Percentiles rank a stretch among this genome's conserved stretches.
Evolutionary conservation across 2,329 filamentous ascomycete species (phyloP).

Genomic region (Chalaropsis ovoidea): DNA sequence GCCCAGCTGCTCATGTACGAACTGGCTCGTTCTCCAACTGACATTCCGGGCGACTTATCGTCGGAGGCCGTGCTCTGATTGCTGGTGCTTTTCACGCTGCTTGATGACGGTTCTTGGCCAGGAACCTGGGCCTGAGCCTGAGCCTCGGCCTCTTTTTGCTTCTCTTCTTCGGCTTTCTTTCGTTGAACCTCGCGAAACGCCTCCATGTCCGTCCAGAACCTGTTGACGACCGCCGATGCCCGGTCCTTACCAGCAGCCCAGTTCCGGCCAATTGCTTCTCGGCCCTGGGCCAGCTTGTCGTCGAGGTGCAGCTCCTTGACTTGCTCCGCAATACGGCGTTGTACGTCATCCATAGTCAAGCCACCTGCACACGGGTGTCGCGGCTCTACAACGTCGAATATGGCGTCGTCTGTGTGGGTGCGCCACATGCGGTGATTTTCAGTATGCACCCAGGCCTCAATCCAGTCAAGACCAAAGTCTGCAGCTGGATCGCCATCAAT

Average conservation of each 20-base stretch:
- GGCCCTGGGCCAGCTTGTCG: conserved; percentile 72
- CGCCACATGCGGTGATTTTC: conserved; percentile 90
- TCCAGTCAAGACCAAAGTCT: conserved; percentile 77
- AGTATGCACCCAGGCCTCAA: conserved; percentile 77
- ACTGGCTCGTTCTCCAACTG: conserved; percentile 39
- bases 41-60: conserved; percentile 4
- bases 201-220: conserved; percentile 84
- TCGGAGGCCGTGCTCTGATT: conserved; percentile 18
- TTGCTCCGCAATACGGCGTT: conserved; percentile 79
- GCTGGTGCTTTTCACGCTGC: conserved; percentile 18
- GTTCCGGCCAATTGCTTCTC: conserved; percentile 79
- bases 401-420: conserved; percentile 65
- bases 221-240: conserved; percentile 77
- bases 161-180: conserved; percentile 36
- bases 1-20: conserved; percentile 61
- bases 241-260: conserved; percentile 81
- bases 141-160: conserved; percentile 19
- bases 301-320: conserved; percentile 90
- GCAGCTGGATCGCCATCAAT: conserved; percentile 71
- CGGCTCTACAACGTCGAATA: conserved; percentile 91
- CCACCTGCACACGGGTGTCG: conserved; percentile 88
- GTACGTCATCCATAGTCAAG: conserved; percentile 86
- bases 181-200: conserved; percentile 40
- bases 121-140: conserved; percentile 18
- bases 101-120: neutral